Conservation (phyloP, 1,284 basidiomycete genomes). For the Pseudozyma flocculosa region DNA sequence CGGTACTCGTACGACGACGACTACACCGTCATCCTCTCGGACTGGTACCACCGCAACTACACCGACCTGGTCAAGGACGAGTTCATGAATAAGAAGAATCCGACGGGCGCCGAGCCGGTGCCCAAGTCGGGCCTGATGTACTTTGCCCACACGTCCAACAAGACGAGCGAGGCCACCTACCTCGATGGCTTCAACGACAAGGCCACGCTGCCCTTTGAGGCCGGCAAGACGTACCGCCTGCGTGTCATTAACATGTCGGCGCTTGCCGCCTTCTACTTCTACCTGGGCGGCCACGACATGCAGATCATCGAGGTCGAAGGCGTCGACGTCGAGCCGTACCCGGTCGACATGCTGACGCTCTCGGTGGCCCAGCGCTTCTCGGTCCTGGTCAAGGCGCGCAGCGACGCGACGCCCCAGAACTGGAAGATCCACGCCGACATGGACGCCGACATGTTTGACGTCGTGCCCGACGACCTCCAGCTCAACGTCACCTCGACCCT, state of each 20-base stretch:
- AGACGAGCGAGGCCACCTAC: constrained; percentile 23
- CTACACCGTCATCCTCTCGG: constrained; percentile 77
- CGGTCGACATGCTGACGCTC: constrained; percentile 30
- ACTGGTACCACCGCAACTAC: constrained; percentile 65
- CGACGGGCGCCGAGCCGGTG: constrained; percentile 53
- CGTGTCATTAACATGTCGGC: constrained; percentile 64
- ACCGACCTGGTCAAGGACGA: constrained; percentile 41
- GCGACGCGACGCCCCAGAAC: constrained; percentile 73
- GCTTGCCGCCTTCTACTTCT: constrained; percentile 46
- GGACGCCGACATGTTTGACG: constrained; percentile 65
- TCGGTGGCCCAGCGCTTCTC: constrained; percentile 42
- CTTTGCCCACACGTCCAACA: constrained; percentile 68
- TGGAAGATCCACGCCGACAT: constrained; percentile 89
- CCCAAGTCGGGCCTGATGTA: constrained; percentile 75
- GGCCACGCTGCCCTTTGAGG: constrained; percentile 67
- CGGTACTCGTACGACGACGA: constrained; percentile 81
- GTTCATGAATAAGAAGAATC: constrained; percentile 69
- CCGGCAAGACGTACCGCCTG: constrained; percentile 62
- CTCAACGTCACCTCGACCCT: constrained; percentile 51
- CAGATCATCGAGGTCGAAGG: constrained; percentile 49
- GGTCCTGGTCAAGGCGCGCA: constrained; percentile 64
- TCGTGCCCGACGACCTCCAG: constrained; percentile 41
- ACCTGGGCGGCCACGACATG: constrained; percentile 29
- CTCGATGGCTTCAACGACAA: constrained; percentile 69
- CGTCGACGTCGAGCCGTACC: constrained; percentile 27